These are phyloP conservation scores for Apiotrichum siamense DNA, from an alignment of 1,284 basidiomycete genomes.

Conservation along the genomic window DNA sequence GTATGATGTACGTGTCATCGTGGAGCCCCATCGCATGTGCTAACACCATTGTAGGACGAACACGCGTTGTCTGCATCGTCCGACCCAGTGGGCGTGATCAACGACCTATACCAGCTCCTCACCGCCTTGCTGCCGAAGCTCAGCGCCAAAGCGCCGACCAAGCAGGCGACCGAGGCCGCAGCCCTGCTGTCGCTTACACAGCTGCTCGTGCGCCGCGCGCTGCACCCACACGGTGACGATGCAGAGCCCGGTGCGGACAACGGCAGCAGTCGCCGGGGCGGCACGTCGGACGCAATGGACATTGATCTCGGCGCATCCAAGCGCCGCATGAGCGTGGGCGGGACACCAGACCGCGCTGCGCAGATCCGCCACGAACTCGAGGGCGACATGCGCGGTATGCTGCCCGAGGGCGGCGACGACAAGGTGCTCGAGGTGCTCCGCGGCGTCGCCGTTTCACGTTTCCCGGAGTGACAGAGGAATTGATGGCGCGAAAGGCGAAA, in stretches of 20 bases:
- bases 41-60: too few relatives aligned
- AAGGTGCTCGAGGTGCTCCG: constrained; percentile 49
- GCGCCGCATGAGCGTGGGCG: constrained; percentile 1
- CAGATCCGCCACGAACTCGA: constrained; percentile 59
- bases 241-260: background rate
- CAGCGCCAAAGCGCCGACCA: constrained; percentile 51
- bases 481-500: background rate
- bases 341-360: background rate
- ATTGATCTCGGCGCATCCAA: constrained; percentile 9
- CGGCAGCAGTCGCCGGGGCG: too few relatives aligned
- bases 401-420: constrained; percentile 57
- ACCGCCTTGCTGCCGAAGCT: constrained; percentile 60
- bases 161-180: constrained; percentile 40
- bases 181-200: constrained; percentile 29
- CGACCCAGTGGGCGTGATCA: constrained; percentile 44
- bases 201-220: constrained; percentile 53
- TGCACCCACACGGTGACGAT: constrained; percentile 4
- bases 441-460: constrained; percentile 51
- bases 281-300: constrained; percentile 21
- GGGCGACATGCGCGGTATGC: constrained; percentile 60
- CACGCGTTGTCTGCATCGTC: constrained; percentile 10
- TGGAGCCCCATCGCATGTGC: too few relatives aligned
- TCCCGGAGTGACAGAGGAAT: constrained; percentile 7
- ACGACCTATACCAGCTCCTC: constrained; percentile 66
- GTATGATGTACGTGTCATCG: too few relatives aligned